Conservation (phyloP, 2,329 filamentous ascomycete genomes). For the Alternaria longipes region DNA sequence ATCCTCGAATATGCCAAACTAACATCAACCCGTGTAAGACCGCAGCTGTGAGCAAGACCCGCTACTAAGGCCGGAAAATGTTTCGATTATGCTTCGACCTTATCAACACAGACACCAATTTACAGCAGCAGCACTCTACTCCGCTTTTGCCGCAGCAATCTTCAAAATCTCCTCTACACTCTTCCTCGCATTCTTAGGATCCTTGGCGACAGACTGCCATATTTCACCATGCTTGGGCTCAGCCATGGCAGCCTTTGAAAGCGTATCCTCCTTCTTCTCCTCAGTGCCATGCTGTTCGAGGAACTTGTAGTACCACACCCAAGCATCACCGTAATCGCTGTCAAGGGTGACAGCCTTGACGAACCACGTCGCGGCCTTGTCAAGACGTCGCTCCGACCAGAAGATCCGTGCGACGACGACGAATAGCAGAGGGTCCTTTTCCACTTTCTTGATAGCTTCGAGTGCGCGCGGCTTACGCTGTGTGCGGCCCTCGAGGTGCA, state of each 20-base stretch:
- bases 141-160: conserved; percentile 71
- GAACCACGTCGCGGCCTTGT: conserved; percentile 97
- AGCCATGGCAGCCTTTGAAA: conserved; percentile 79
- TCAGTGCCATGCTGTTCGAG: conserved; percentile 89
- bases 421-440: conserved; percentile 88
- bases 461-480: conserved; percentile 90
- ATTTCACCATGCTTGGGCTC: conserved; percentile 93
- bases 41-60: no score
- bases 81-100: no score
- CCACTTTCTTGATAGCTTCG: conserved; percentile 96
- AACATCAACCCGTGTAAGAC: no score
- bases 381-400: conserved; percentile 90
- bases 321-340: conserved; percentile 86
- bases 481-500: conserved; percentile 89
- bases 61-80: no score
- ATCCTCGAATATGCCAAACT: no score
- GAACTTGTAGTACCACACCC: conserved; percentile 99
- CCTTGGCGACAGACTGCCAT: conserved; percentile 88
- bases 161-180: conserved; percentile 82
- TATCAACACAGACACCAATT: no score
- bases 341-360: conserved; percentile 93
- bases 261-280: conserved; percentile 87
- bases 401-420: conserved; percentile 94
- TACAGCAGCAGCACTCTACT: conserved; percentile 41
- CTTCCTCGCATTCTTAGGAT: conserved; percentile 80